A percentile compares a stretch with the other conserved stretches of the same genome.
phyloP scores from a whole-genome alignment of 2,329 filamentous ascomycete genomes.

The Fusarium nelsonii region DNA sequence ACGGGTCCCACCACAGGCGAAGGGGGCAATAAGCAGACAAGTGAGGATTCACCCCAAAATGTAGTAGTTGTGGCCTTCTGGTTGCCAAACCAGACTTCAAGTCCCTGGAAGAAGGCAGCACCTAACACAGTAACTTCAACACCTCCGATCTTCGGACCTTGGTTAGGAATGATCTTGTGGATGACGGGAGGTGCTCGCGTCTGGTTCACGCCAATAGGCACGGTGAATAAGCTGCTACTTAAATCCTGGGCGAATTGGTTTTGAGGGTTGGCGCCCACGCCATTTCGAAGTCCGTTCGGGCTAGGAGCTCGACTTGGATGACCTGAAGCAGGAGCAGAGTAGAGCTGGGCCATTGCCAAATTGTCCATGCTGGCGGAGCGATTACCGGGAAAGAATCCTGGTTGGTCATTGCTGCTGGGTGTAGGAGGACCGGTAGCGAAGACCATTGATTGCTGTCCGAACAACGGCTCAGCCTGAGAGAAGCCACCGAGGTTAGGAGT shows the following conservation, averaged over 20 bases:
- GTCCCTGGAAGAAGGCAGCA: conserved; percentile 78
- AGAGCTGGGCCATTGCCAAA: conserved; percentile 72
- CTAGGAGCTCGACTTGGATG: conserved; percentile 84
- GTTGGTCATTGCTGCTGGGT: conserved; percentile 73
- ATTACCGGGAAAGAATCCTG: conserved; percentile 67
- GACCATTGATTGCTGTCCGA: conserved; percentile 57
- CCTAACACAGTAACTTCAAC: conserved; percentile 90
- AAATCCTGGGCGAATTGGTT: conserved; percentile 63
- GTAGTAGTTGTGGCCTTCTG: conserved; percentile 76
- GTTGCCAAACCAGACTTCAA: conserved; percentile 87
- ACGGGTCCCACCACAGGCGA: conserved; percentile 76
- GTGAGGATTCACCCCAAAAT: conserved; percentile 82
- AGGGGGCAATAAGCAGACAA: conserved; percentile 83
- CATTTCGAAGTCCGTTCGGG: conserved; percentile 67
- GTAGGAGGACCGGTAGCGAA: conserved; percentile 73
- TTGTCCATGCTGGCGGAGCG: conserved; percentile 75
- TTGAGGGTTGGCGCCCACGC: conserved; percentile 58
- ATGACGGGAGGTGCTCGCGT: conserved; percentile 70
- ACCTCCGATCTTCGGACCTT: conserved; percentile 85
- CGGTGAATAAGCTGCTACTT: conserved; percentile 62
- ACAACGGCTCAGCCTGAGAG: conserved; percentile 59
- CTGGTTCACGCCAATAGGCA: conserved; percentile 63
- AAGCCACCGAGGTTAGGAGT: conserved; percentile 62
- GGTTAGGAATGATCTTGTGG: conserved; percentile 84
- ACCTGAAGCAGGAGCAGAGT: conserved; percentile 77